Evolutionary conservation across 2,329 filamentous ascomycete species (phyloP), one percentile per base, ranked within the genome.

Genomic region (Ophiostoma himal-ulmi): DNA sequence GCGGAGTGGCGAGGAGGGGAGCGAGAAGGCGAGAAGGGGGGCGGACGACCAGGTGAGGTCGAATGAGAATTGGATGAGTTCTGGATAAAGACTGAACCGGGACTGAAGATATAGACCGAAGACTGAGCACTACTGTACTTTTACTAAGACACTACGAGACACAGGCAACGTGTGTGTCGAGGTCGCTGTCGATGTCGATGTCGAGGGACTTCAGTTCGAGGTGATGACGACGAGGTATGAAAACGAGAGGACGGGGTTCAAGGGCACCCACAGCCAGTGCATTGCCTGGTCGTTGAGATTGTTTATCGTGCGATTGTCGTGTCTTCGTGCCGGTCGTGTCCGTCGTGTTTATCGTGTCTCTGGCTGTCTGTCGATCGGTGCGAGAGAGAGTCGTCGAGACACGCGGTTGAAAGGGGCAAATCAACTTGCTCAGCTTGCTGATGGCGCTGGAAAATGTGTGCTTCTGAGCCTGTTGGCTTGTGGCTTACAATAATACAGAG

Each of bases 241-340:
- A 71, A 73, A 71, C 52, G 69, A 73, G 60, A 34, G 68, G 64
- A 67, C 62, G 57, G 71, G 70, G 69, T 69, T 68, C 64, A 67
- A 39, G 17, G n/a, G 30, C 67, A 62, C 70, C 69, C 70, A 22
- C 41, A 65, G 68, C 66, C 62, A 65, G 57, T 14, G 41, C 71
- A 73, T 74, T 71, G 48, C 68, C 44, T 48, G 30, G 48, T 67
- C 57, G 52, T 62, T 14, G 57, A 30, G 22, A 7, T 48, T 48
- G 44, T 48, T 48, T 48, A 48, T 48, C 37, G 44, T 48, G 44
- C 10, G 37, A 8, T 48, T n/a, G 44, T 48, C 44, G 44, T 48
- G 44, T 48, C 44, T 48, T 54, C 20, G 48, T 22, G 48, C n/a
- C 41, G 26, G 68, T 69, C 37, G 68, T 54, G 48, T 57, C 26